Evolutionary conservation across 495 filamentous ascomycete genomes (phyloP).

Genomic region (Penicillium fimorum): DNA sequence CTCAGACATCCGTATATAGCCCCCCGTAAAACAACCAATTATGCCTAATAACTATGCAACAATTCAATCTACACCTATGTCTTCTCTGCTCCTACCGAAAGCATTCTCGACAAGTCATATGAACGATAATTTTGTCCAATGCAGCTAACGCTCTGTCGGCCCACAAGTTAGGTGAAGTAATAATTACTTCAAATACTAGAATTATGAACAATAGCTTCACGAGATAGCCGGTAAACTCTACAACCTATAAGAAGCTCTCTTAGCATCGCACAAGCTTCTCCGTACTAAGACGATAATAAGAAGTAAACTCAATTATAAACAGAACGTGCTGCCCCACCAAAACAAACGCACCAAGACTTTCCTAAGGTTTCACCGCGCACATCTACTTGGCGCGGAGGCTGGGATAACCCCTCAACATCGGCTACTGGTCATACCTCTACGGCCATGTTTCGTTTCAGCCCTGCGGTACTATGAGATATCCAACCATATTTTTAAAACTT

Average conservation of each 20-base stretch:
- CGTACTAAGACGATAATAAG: neutral
- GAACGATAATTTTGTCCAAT: neutral
- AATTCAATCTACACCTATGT: no score
- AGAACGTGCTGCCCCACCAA: neutral
- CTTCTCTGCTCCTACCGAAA: no score
- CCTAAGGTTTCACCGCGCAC: neutral
- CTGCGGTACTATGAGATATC: neutral
- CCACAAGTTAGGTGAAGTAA: neutral
- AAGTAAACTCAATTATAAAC: neutral
- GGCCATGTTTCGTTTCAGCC: neutral
- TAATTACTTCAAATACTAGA: neutral
- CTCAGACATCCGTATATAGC: no score
- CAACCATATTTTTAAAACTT: neutral
- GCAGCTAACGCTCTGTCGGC: neutral
- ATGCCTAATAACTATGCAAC: no score
- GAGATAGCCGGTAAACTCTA: no score
- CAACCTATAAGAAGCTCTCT: no score
- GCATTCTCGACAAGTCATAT: neutral
- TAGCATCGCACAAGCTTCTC: no score
- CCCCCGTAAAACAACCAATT: no score
- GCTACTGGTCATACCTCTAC: neutral
- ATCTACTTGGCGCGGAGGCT: neutral
- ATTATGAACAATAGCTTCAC: neutral
- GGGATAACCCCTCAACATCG: neutral
- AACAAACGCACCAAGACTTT: neutral